Percentiles rank a stretch among this genome's conserved stretches.
Evolutionary conservation across 805 yeast genomes (phyloP).

Genomic region (Kodamaea laetipori): DNA sequence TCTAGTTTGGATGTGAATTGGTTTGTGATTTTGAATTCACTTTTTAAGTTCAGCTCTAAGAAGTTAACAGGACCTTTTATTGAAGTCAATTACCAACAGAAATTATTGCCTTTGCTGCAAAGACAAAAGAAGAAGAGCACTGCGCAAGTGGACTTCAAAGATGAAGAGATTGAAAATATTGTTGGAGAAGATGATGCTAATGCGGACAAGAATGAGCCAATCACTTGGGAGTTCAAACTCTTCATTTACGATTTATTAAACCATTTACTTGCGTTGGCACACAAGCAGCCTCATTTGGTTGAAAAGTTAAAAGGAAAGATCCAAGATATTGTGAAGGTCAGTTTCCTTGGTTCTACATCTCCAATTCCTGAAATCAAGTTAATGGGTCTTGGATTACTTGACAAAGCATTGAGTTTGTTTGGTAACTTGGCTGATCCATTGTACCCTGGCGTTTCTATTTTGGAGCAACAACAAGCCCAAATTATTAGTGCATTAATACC

Average conservation of each 20-base stretch:
- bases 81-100: slow-evolving; percentile 41
- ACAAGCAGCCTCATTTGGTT: slow-evolving; percentile 44
- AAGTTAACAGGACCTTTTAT: slow-evolving; percentile 44
- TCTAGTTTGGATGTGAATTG: slow-evolving; percentile 51
- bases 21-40: slow-evolving; percentile 56
- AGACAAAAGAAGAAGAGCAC: slow-evolving; percentile 37
- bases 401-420: slow-evolving; percentile 59
- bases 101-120: slow-evolving; percentile 44
- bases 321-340: slow-evolving; percentile 69
- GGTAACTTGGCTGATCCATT: slow-evolving; percentile 70
- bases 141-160: slow-evolving; percentile 35
- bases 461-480: slow-evolving; percentile 94
- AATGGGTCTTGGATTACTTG: slow-evolving; percentile 66
- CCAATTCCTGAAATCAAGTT: slow-evolving; percentile 60
- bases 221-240: slow-evolving; percentile 57
- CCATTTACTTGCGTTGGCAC: slow-evolving; percentile 43
- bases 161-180: slow-evolving; percentile 44
- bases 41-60: slow-evolving; percentile 39
- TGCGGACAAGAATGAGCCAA: slow-evolving; percentile 54
- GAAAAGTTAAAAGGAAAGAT: slow-evolving; percentile 47
- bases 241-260: slow-evolving; percentile 50
- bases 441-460: slow-evolving; percentile 65
- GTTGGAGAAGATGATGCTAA: slow-evolving; percentile 35
- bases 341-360: slow-evolving; percentile 81
- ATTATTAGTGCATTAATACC: slow-evolving; percentile 88